Conservation (phyloP, 2,329 filamentous ascomycete genomes). For the Xylariaceae sp. region DNA sequence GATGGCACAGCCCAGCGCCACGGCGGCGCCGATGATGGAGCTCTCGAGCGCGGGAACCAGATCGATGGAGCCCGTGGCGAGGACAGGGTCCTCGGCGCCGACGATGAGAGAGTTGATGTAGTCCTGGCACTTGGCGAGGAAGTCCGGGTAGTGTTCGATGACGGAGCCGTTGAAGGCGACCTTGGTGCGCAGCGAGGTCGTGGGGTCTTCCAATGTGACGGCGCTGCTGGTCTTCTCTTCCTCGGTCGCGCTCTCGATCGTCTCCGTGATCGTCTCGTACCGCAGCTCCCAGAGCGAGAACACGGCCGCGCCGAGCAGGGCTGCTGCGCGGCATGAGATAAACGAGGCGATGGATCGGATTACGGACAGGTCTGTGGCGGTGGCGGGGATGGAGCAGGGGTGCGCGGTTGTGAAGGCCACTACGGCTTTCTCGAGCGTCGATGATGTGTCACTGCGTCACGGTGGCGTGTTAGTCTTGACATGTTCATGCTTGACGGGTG, state of each 20-base stretch:
- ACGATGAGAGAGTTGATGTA: slow-evolving; percentile 57
- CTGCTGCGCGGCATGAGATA: slow-evolving; percentile 54
- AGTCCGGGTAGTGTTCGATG: slow-evolving; percentile 71
- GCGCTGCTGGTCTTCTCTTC: slow-evolving; percentile 34
- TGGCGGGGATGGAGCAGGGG: slow-evolving; percentile 35
- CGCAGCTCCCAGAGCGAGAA: slow-evolving; percentile 56
- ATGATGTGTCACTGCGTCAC: slow-evolving; percentile 39
- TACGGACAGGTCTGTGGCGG: slow-evolving; percentile 44
- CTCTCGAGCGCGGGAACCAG: slow-evolving; percentile 68
- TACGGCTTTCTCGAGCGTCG: slow-evolving; percentile 41
- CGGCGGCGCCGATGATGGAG: slow-evolving; percentile 68
- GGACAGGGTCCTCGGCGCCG: slow-evolving; percentile 29
- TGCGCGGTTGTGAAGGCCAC: slow-evolving; percentile 46
- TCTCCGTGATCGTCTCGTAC: slow-evolving; percentile 35
- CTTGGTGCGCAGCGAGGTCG: slow-evolving; percentile 44
- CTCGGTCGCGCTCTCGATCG: slow-evolving; percentile 34
- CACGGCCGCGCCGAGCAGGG: slow-evolving; percentile 54
- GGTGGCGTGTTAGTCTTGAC: slow-evolving; percentile 14
- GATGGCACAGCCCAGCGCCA: slow-evolving; percentile 52
- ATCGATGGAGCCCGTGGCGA: slow-evolving; percentile 41
- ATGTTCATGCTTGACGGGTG: neutral
- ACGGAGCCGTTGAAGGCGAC: slow-evolving; percentile 79
- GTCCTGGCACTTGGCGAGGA: slow-evolving; percentile 55
- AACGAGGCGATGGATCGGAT: slow-evolving; percentile 50
- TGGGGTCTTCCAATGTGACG: slow-evolving; percentile 22